Base-by-base conservation (phyloP, 2,329 filamentous ascomycete genomes). In the Ascochyta fabae region DNA sequence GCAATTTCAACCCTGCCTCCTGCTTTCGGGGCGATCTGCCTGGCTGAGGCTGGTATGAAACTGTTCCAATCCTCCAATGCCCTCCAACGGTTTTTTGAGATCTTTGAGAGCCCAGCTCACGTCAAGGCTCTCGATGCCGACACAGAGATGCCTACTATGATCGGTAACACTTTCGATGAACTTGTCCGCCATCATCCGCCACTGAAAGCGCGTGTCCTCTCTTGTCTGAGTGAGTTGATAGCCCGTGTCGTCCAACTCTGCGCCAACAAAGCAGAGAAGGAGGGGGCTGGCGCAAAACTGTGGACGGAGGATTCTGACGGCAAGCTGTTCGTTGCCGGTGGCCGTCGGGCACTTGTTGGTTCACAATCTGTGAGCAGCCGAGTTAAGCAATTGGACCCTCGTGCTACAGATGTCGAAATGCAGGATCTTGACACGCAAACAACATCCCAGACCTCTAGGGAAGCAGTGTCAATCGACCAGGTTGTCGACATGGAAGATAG, bases 31-130 rank as follows among this genome's bases (percentile, higher is more conserved):
- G 93, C 95, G 5, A 96, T 99, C 48, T 99, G 91, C 64, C 79
- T 99, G 52, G 97, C 97, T 66, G 89, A 91, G 59, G 82, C 86
- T 26, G 95, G 95, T 8, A 89, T 97, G 81, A 89, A 90, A 67
- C 84, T 97, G 71, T 96, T 99, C 67, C 87, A 92, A 53, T 84
- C 87, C 0, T 97, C 93, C 0, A 83, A 86, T 54, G 93, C 92
- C 1, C 82, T 99, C 40, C 88, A 93, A 53, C 90, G 87, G 64
- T 98, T 93, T 72, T 89, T 99, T 62, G 91, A 97, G 72, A 92
- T 98, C n/a, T 99, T 99, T 63, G 91, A 97, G 75, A 98, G 92
- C 63, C 88, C 92, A 2, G 84, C 87, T 15, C 96, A 99, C 75
- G 87, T 99, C 54, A 91, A 90, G 65, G 89, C 88, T 60, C 87